phyloP scores from a whole-genome alignment of 192 early-diverging fungal genomes.

The Entomortierella beljakovae region DNA sequence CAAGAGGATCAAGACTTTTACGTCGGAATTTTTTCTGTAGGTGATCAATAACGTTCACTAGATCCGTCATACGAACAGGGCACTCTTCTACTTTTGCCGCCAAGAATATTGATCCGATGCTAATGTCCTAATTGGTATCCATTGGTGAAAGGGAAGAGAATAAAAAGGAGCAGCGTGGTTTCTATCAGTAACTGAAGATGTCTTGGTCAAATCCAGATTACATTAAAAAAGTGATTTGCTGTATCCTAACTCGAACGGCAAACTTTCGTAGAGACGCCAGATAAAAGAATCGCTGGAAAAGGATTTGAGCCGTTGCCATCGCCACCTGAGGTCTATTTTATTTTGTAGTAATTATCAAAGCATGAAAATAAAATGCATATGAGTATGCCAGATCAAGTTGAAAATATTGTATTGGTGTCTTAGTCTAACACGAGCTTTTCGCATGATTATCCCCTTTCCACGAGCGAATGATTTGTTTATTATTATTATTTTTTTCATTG shows the following conservation, averaged over 20 bases:
- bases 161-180: not conserved
- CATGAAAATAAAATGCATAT: no score
- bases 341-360: no score
- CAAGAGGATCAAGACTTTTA: conserved; percentile 63
- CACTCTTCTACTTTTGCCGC: conserved; percentile 88
- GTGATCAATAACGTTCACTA: conserved; percentile 86
- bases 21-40: conserved; percentile 68
- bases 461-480: not conserved
- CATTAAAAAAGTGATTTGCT: not conserved
- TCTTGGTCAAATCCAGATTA: not conserved
- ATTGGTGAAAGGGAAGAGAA: not conserved
- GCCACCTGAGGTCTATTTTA: conserved; percentile 86
- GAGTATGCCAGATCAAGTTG: not conserved
- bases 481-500: not conserved
- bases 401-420: no score
- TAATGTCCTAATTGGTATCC: conserved; percentile 63
- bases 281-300: conserved; percentile 95
- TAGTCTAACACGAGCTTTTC: not conserved
- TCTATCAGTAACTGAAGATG: not conserved
- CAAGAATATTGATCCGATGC: conserved; percentile 79
- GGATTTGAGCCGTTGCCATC: conserved; percentile 95
- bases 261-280: conserved; percentile 80
- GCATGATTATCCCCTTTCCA: not conserved
- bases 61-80: conserved; percentile 79
- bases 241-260: conserved; percentile 66